Evolutionary conservation across 257 asterid genomes (phyloP).

Genomic region (Coffea eugenioides): DNA sequence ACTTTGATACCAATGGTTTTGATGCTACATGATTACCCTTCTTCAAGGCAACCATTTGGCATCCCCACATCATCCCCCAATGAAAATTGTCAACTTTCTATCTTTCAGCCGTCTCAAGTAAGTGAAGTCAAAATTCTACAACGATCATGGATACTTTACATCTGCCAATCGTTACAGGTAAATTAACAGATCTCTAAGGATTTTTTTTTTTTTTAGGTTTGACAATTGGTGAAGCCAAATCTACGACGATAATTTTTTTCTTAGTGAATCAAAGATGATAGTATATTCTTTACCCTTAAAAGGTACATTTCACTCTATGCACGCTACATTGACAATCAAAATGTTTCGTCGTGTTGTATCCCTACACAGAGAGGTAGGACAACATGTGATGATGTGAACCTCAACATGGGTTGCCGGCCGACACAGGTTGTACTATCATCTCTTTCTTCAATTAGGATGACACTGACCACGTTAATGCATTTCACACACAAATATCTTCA

Average conservation of each 20-base stretch:
- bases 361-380: conserved; percentile 14
- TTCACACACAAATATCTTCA: not conserved
- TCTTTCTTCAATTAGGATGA: not conserved
- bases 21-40: no score
- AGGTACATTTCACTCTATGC: not conserved
- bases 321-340: not conserved
- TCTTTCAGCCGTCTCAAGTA: not conserved
- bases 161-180: not conserved
- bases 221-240: not conserved
- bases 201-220: not conserved
- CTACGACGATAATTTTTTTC: not conserved
- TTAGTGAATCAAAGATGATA: not conserved
- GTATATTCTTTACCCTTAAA: not conserved
- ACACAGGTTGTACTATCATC: conserved; percentile 37
- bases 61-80: not conserved
- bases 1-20: no score
- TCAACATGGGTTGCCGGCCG: conserved; percentile 69
- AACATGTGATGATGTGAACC: conserved; percentile 40
- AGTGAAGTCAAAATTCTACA: not conserved
- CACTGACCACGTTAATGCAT: conserved; percentile 12
- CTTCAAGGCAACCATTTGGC: no score
- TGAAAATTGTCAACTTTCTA: not conserved
- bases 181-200: not conserved
- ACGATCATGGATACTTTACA: not conserved
- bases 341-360: conserved; percentile 1